Percentiles rank a stretch among this genome's conserved stretches.
Conservation (phyloP, 2,329 filamentous ascomycete genomes). For the Scedosporium dehoogii region DNA sequence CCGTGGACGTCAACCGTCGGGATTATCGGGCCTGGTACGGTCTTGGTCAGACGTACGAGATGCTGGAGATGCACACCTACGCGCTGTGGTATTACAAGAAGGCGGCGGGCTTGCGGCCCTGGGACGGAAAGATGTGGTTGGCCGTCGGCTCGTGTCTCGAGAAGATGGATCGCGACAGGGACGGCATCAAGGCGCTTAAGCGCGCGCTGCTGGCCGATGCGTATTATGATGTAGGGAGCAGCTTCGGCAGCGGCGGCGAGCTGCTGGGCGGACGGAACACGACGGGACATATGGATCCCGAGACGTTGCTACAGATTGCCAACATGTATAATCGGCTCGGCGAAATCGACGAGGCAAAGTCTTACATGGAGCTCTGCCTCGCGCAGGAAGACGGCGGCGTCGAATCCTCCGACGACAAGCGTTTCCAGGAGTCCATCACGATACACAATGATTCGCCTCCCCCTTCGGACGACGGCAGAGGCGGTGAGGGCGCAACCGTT, state of each 20-base stretch:
- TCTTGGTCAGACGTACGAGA: slow-evolving; percentile 91
- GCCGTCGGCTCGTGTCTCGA: slow-evolving; percentile 87
- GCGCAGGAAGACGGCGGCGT: slow-evolving; percentile 75
- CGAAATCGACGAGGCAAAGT: slow-evolving; percentile 69
- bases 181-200: slow-evolving; percentile 92
- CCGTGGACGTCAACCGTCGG: slow-evolving; percentile 89
- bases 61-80: slow-evolving; percentile 96
- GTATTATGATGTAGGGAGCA: slow-evolving; percentile 63
- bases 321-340: slow-evolving; percentile 74
- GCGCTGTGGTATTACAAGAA: slow-evolving; percentile 97
- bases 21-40: slow-evolving; percentile 99
- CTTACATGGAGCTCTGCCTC: slow-evolving; percentile 93
- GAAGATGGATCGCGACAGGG: slow-evolving; percentile 76
- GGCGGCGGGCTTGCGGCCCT: slow-evolving; percentile 83
- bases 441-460: slow-evolving; percentile 45
- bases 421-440: slow-evolving; percentile 38
- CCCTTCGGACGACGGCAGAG: slow-evolving; percentile 26
- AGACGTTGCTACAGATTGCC: slow-evolving; percentile 84
- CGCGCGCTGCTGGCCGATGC: slow-evolving; percentile 81
- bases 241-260: slow-evolving; percentile 37
- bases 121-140: slow-evolving; percentile 98
- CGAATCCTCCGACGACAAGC: slow-evolving; percentile 28
- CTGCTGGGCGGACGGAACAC: slow-evolving; percentile 38
- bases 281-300: slow-evolving; percentile 66
- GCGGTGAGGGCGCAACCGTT: slow-evolving; percentile 14